A percentile compares a stretch with the other conserved stretches of the same genome.
These are phyloP conservation scores for Pichia cephalocereana DNA, from an alignment of 805 yeast genomes.

Conservation along the genomic window DNA sequence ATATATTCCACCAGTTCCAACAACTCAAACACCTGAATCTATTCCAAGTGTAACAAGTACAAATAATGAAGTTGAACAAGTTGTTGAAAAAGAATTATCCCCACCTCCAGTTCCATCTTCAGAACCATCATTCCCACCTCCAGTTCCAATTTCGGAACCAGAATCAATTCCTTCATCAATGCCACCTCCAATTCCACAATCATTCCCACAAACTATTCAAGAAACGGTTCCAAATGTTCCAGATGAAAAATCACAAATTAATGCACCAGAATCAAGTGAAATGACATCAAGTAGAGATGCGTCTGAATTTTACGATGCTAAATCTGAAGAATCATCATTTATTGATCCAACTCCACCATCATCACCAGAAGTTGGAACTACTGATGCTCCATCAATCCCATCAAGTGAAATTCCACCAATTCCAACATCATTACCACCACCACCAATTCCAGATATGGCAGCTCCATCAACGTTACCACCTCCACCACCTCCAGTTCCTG, in stretches of 20 bases:
- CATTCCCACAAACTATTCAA: constrained; percentile 4
- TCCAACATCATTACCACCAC: constrained; percentile 20
- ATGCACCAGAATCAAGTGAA: constrained; percentile 4
- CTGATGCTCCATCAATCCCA: constrained; percentile 8
- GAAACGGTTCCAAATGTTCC: constrained; percentile 17
- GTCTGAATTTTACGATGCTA: constrained; percentile 12
- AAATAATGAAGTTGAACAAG: background rate
- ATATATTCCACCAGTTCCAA: constrained; percentile 8
- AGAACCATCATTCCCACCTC: background rate
- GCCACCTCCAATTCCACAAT: constrained; percentile 4
- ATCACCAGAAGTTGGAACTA: constrained; percentile 10
- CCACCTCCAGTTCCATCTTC: background rate
- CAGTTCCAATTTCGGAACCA: background rate
- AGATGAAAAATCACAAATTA: constrained; percentile 2
- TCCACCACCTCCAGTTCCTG: constrained; percentile 27
- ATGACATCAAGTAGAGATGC: background rate
- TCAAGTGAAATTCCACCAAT: constrained; percentile 22
- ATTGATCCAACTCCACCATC: constrained; percentile 20
- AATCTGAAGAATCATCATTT: constrained; percentile 12
- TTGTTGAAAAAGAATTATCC: background rate
- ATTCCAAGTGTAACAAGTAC: background rate
- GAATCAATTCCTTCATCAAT: background rate
- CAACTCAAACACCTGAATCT: background rate
- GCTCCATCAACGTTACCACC: constrained; percentile 24
- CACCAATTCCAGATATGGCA: constrained; percentile 24